Conservation (phyloP, 108 stramenopile species). For the Cyclotella sp. region DNA sequence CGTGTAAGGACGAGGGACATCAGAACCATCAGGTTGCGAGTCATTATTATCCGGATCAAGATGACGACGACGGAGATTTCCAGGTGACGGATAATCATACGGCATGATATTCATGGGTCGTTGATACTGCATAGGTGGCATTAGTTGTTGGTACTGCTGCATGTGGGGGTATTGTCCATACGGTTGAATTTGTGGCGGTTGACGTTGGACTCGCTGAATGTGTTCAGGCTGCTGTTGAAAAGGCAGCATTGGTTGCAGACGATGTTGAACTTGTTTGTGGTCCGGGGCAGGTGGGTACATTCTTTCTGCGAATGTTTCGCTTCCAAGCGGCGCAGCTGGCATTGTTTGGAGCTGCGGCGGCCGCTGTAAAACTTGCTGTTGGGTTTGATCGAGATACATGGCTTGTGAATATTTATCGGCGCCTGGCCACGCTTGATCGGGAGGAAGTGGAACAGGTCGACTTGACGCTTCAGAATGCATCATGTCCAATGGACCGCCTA, state of each 20-base stretch:
- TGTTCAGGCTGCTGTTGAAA: background rate
- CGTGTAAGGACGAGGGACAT: slow-evolving; percentile 52
- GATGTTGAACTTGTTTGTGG: slow-evolving; percentile 17
- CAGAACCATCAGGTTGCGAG: slow-evolving; percentile 52
- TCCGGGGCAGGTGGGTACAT: too few relatives aligned
- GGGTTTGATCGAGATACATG: slow-evolving; percentile 8
- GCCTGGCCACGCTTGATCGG: background rate
- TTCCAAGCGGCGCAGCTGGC: too few relatives aligned
- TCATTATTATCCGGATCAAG: slow-evolving; percentile 55
- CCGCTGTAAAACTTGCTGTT: slow-evolving; percentile 5
- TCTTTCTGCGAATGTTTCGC: too few relatives aligned
- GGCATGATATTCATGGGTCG: background rate
- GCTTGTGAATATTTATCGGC: background rate
- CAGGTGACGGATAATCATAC: background rate
- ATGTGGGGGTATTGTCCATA: background rate
- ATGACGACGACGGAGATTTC: slow-evolving; percentile 26
- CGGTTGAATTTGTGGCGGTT: slow-evolving; percentile 4
- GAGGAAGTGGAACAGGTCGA: background rate
- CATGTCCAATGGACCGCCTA: background rate
- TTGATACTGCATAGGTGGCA: slow-evolving; percentile 8
- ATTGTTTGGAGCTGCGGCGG: too few relatives aligned
- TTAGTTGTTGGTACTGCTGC: slow-evolving; percentile 10
- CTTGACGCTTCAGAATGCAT: background rate
- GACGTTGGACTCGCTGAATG: too few relatives aligned
- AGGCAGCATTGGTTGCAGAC: background rate